Base-by-base conservation (phyloP, 2,329 filamentous ascomycete species). In the Fusarium fracticaudum region DNA sequence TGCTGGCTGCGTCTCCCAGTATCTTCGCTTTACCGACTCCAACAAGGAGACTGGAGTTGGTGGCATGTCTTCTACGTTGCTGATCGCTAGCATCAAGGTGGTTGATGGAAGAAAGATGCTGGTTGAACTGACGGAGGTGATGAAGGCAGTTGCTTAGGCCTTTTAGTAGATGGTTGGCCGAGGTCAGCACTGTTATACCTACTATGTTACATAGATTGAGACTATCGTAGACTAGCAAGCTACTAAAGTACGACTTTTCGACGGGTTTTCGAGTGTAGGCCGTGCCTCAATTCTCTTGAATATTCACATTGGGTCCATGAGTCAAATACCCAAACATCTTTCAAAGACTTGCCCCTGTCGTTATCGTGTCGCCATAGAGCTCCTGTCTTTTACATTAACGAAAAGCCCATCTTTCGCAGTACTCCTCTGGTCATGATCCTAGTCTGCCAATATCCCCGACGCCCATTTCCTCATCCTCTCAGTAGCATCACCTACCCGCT, bases 281-380 rank as follows among this genome's bases (percentile, higher is more conserved):
- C 33, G 33, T 14, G 33, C 33, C 13, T 33, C 13, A 14, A 7
- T 33, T 33, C 33, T 33, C 13, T 33, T 33, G 6, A 14, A 33
- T 33, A 14, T 33, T 15, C 2, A 8, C 33, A 35, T 8, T 35
- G 33, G 6, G 6, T 15, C 14, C 14, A 15, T 15, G 13, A 15
- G 33, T 15, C 2, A 35, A 15, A 29, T 4, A 15, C 2, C 9
- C 3, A 22, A 11, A 10, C 7, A 22, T 2, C 18, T 22, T 26
- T 86, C 12, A 20, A 20, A 14, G 3, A 8, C 13, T 8, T 29
- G 26, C 12, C 8, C 8, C 3, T 9, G 5, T 45, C 18, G 3
- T 9, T 26, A 8, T 2, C 24, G 13, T 45, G 12, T 15, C 6
- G 18, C 8, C 9, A 3, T 47, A 5, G 0, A 47, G 12, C 13